Conservation (phyloP, 2,329 filamentous ascomycete genomes). For the Ophioceras dolichostomum region DNA sequence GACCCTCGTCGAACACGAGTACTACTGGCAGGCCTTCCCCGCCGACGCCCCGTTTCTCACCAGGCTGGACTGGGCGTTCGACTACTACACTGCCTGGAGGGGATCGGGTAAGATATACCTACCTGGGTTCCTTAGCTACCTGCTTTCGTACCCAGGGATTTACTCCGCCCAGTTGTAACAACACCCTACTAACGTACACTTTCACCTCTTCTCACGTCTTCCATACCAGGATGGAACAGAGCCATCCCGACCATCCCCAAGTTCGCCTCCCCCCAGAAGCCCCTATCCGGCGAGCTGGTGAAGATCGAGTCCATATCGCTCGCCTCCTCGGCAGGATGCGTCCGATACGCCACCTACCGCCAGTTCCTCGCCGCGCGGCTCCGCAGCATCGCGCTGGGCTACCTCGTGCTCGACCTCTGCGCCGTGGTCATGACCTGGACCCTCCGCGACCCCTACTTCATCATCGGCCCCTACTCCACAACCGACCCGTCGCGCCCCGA, state of each 20-base stretch:
- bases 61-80: slow-evolving; percentile 42
- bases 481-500: slow-evolving; percentile 26
- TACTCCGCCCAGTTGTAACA: too few species aligned
- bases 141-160: too few species aligned
- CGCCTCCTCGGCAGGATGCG: slow-evolving; percentile 31
- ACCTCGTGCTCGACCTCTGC: slow-evolving; percentile 57
- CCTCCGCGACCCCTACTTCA: slow-evolving; percentile 74
- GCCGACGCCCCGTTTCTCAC: slow-evolving; percentile 30
- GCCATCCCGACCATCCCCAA: slow-evolving; percentile 35
- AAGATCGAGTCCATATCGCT: slow-evolving; percentile 28
- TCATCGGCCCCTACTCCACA: slow-evolving; percentile 31
- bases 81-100: slow-evolving; percentile 42
- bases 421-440: slow-evolving; percentile 57
- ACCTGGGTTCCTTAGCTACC: background rate
- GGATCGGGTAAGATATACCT: slow-evolving; percentile 30
- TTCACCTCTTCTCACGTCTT: background rate
- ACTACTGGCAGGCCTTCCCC: slow-evolving; percentile 50
- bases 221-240: slow-evolving; percentile 41
- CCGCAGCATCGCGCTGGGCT: slow-evolving; percentile 37
- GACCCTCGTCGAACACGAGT: slow-evolving; percentile 25
- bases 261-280: slow-evolving; percentile 27
- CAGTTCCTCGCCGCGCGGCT: slow-evolving; percentile 34
- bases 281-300: slow-evolving; percentile 23
- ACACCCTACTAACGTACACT: too few species aligned
- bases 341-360: slow-evolving; percentile 25